Evolutionary conservation across 257 asterid species (phyloP), one percentile per base, ranked within the genome.

Genomic region (Capsicum rhomboideum): DNA sequence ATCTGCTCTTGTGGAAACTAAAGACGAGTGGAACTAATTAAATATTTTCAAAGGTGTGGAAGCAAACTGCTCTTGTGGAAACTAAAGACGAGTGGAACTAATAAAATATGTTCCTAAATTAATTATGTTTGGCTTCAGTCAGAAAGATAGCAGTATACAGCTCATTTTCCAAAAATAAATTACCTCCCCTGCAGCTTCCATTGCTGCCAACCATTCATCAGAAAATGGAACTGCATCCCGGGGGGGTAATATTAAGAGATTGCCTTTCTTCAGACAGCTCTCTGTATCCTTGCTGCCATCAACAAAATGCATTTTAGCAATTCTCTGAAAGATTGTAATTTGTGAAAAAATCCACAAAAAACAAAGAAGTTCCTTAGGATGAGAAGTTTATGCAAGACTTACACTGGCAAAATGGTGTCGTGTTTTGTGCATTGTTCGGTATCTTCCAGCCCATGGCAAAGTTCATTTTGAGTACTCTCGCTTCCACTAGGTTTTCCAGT

Each of bases 131-230:
- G 23, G 44, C 81, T 23, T 75, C 81, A 26, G 8, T 26, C n/a
- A 2, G 40, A 34, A 4, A 49, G 2, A 75, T 75, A 61, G 16
- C 10, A 75, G 44, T 1, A 75, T 26, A 26, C 44, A 75, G 44
- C 23, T 75, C 81, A 75, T 23, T 75, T 74, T 31, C 83, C 49
- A 74, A 40, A 79, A 55, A 16, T 66, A 54, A 86, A 83, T 90
- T 92, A 94, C 99, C 95, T 94, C 99, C 84, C 99, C 99, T 79
- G 99, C 99, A 74, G 98, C 97, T 93, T 96, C 98, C 78, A 96
- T 90, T 79, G 97, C 97, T 83, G 98, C 95, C 90, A 96, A 88
- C 98, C 99, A 96, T 87, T 96, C 98, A 79, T 96, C 99, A 79
- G 99, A 96, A 92, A 96, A 96, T 80, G 98, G 98, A 85, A 91